Base-by-base conservation (phyloP, 1,284 basidiomycete species). In the Rhizoctonia solani region DNA sequence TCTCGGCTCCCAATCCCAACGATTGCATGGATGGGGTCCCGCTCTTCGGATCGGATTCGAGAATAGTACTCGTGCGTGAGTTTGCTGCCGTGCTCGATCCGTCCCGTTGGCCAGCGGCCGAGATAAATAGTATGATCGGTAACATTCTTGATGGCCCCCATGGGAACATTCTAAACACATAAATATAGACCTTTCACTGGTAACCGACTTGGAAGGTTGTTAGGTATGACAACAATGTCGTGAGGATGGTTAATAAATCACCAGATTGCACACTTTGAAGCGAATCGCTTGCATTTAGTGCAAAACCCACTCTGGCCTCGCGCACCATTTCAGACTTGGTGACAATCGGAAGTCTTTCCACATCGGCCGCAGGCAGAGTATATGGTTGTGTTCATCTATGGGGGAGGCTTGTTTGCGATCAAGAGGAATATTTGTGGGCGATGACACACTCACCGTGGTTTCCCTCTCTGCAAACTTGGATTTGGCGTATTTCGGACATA, bases 71-170 rank as follows among this genome's bases (percentile, higher is more conserved):
- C 32, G 63, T 66, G 27, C 63, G 63, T 11, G 63, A 66, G 30
- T 66, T 66, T n/a, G 39, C 56, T 8, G 56, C 63, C 21, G 63
- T 66, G 29, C 63, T 66, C 14, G 63, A 66, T 21, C 63, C 63
- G 30, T 78, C 75, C 19, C 72, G 16, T 80, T 79, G 13, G 81
- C 75, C 80, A 85, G 80, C 0, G 85, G 83, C 30, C 81, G 81
- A 37, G 80, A 77, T 69, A 81, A 76, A 72, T 89, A 89, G 72
- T 85, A 90, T 30, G 79, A 78, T 46, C 82, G 80, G 73, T 89
- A 90, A 75, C 89, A 92, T 23, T 82, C 80, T 71, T 87, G 85
- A 72, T 92, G 89, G 0, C 89, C 90, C 0, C 89, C 90, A 70
- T 92, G 89, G 53, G 83, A 78, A 73, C 90, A 92, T 4, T 88